A percentile compares a stretch with the other conserved stretches of the same genome.
Evolutionary conservation across 2,329 filamentous ascomycete species (phyloP).

Genomic region (Sclerotinia glacialis): DNA sequence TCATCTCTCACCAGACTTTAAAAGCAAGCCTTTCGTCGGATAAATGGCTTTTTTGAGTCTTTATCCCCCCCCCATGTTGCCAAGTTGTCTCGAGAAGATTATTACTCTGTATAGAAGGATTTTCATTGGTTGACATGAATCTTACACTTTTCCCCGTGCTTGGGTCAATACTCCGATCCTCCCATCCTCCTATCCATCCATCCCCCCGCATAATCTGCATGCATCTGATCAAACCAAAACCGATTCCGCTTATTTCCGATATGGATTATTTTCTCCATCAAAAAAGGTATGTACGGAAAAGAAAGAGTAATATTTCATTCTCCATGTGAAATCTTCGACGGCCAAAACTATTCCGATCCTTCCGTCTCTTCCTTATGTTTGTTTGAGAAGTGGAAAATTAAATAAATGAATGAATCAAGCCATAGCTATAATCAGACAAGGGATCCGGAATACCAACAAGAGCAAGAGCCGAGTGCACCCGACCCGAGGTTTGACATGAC

Average conservation of each 20-base stretch:
- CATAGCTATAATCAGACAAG: background rate
- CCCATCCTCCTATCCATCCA: too few species aligned
- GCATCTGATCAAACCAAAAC: background rate
- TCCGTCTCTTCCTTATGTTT: background rate
- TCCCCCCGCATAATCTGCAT: background rate
- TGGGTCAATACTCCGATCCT: too few species aligned
- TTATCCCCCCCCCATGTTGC: background rate
- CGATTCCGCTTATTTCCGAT: slow-evolving; percentile 10
- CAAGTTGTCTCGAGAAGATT: background rate
- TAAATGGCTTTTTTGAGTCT: background rate
- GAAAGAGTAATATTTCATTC: too few species aligned
- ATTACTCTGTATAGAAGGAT: too few species aligned
- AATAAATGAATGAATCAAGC: too few species aligned
- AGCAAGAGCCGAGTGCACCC: slow-evolving; percentile 12
- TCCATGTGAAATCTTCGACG: background rate
- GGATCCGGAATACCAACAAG: background rate
- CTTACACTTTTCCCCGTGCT: background rate
- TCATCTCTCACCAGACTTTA: background rate
- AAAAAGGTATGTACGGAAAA: too few species aligned
- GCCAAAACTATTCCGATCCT: background rate
- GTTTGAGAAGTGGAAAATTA: too few species aligned
- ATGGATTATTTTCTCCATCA: background rate
- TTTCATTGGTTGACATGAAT: background rate
- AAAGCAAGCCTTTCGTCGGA: background rate
- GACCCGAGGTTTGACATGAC: slow-evolving; percentile 10